These are phyloP conservation scores for Trichoderma pleuroti DNA, from an alignment of 2,329 filamentous ascomycete genomes.

Conservation along the genomic window DNA sequence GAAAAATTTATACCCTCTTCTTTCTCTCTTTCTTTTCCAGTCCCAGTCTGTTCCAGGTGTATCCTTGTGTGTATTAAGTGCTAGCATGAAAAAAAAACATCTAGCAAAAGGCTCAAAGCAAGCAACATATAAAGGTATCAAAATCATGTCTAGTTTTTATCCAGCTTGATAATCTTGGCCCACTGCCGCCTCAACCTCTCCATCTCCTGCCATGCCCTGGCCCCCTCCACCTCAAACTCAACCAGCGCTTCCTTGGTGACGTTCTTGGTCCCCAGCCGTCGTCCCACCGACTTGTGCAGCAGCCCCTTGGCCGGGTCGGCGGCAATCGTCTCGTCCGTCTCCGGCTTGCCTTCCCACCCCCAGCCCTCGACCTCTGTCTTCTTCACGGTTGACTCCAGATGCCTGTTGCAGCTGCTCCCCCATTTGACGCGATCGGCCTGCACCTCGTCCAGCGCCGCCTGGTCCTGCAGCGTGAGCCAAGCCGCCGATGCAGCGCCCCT, in stretches of 20 bases:
- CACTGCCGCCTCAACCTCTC: conserved; percentile 66
- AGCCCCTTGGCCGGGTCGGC: conserved; percentile 45
- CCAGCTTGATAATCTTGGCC: conserved; percentile 44
- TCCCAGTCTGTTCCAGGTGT: not conserved
- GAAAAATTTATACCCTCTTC: conserved; percentile 2
- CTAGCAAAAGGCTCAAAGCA: not conserved
- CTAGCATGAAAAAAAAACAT: not conserved
- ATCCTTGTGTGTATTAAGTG: not conserved
- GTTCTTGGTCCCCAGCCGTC: conserved; percentile 56
- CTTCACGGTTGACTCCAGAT: conserved; percentile 59
- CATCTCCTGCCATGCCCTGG: conserved; percentile 64
- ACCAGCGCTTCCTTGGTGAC: conserved; percentile 58
- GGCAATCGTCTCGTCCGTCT: conserved; percentile 40
- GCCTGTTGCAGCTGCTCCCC: conserved; percentile 67
- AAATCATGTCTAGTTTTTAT: not conserved
- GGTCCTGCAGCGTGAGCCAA: conserved; percentile 70
- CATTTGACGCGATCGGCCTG: conserved; percentile 66
- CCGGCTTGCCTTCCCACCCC: conserved; percentile 65
- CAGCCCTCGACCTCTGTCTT: conserved; percentile 83
- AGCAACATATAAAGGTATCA: not conserved
- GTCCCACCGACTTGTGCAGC: conserved; percentile 51
- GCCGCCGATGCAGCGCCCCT: conserved; percentile 70
- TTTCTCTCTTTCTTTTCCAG: not conserved
- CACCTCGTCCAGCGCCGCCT: conserved; percentile 57
- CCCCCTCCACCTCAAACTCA: conserved; percentile 61